Conservation (phyloP, 345 rosid genomes). For the Rubroshorea leprosula region DNA sequence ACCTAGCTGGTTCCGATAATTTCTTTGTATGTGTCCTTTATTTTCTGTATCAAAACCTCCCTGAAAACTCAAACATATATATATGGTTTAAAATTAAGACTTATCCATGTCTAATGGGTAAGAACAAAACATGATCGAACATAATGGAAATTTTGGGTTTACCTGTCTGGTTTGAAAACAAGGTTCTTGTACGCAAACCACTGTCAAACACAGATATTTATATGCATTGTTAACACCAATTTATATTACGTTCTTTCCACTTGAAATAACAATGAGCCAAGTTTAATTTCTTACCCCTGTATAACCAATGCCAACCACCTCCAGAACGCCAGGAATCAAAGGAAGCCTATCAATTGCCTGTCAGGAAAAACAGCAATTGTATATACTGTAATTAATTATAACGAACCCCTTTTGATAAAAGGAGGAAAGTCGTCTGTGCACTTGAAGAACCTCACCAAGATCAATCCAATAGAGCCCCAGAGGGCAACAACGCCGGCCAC, state of each 20-base stretch:
- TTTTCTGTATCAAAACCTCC: slow-evolving; percentile 62
- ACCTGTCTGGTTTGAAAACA: slow-evolving; percentile 81
- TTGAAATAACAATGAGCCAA: neutral
- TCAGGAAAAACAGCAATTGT: neutral
- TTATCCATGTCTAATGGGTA: neutral
- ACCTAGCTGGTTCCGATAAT: slow-evolving; percentile 65
- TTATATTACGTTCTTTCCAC: too few species aligned
- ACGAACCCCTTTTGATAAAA: neutral
- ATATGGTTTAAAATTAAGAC: neutral
- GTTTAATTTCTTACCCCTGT: slow-evolving; percentile 66
- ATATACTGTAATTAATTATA: neutral
- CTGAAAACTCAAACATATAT: slow-evolving; percentile 35
- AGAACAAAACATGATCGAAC: neutral
- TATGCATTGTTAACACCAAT: neutral
- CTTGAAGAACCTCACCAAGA: slow-evolving; percentile 48
- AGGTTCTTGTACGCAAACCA: slow-evolving; percentile 93
- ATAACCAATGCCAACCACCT: slow-evolving; percentile 89
- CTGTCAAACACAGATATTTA: slow-evolving; percentile 28
- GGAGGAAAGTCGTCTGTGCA: too few species aligned
- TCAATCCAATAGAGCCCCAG: slow-evolving; percentile 67
- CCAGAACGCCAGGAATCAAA: slow-evolving; percentile 73
- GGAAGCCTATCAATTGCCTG: slow-evolving; percentile 98
- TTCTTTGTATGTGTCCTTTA: slow-evolving; percentile 62
- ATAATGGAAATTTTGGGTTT: neutral
- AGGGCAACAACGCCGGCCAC: slow-evolving; percentile 56